phyloP scores from a whole-genome alignment of 768 basidiomycete species.

The Cubamyces lactineus region DNA sequence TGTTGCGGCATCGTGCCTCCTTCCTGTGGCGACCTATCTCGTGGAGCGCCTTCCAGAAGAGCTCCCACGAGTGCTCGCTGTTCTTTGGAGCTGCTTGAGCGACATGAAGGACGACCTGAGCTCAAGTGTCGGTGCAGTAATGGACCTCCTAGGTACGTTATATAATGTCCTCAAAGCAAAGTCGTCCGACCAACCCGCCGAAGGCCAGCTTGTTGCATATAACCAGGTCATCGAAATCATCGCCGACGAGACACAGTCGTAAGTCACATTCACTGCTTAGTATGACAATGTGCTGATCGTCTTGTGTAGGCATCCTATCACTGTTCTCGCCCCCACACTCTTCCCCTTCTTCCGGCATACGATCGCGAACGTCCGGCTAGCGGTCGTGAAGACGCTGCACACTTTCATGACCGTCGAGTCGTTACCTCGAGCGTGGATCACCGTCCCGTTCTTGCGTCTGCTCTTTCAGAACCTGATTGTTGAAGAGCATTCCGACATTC shows the following conservation, averaged over 20 bases:
- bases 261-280: constrained; percentile 37
- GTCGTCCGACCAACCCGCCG: neutral
- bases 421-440: constrained; percentile 81
- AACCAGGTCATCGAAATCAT: constrained; percentile 78
- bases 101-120: constrained; percentile 97
- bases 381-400: constrained; percentile 87
- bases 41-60: constrained; percentile 75
- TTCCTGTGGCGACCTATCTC: constrained; percentile 84
- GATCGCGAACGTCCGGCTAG: constrained; percentile 88
- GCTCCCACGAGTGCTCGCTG: constrained; percentile 72
- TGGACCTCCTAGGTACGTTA: constrained; percentile 88
- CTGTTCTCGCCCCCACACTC: constrained; percentile 81
- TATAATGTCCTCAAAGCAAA: neutral
- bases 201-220: constrained; percentile 84
- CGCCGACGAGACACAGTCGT: constrained; percentile 71
- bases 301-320: constrained; percentile 68
- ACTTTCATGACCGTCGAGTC: constrained; percentile 82
- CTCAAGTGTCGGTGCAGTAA: constrained; percentile 94
- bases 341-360: constrained; percentile 99
- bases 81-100: constrained; percentile 87
- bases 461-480: constrained; percentile 93
- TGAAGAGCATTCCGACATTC: constrained; percentile 87
- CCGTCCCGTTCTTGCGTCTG: constrained; percentile 73
- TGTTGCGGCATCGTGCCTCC: constrained; percentile 88
- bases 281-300: constrained; percentile 11